Evolutionary conservation across 192 early-diverging fungal genomes (phyloP), one percentile per base, ranked within the genome.

Genomic region (Coemansia sp.): DNA sequence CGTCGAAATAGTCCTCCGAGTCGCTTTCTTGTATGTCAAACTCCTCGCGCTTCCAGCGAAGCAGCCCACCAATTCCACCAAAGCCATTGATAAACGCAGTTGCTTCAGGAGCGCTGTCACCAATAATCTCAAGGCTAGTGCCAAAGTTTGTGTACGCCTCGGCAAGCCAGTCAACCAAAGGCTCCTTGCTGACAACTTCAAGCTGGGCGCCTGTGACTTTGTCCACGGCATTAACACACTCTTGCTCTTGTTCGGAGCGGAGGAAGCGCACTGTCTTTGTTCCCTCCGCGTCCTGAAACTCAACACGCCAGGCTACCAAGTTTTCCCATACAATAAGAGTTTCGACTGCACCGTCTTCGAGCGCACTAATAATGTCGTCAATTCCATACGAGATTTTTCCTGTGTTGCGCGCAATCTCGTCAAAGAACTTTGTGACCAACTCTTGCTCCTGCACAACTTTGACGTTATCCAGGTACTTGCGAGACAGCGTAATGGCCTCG

Each of bases 401-500:
- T 58, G 94, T 94, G 69, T 99, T 96, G 69, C 87, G 88, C 43
- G 94, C 93, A 75, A 99, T 97, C 70, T 97, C 93, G 75, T 94
- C 92, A 84, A 99, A 99, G 87, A 94, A 98, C 75, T 90, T 86
- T 56, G 86, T 84, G 69, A 99, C 95, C 39, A 99, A 87, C 75
- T 94, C 92, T 86, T 98, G 97, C 84, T 99, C 97, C 83, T 98
- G 96, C 55, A 99, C 89, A 67, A 99, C 95, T 85, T 99, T 98
- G 77, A 98, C 94, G 73, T 98, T 98, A 70, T 89, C 84, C 29
- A 99, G 84, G 27, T 91, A 84, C 76, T 98, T 94, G 55, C 89
- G 89, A 62, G 90, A 88, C 64, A 99, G 84, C 48, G 93, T 91
- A 68, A 99, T 99, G 11, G 97, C 97, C 82, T 97, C 86, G 84